These are phyloP conservation scores for Cordyceps cicadae DNA, from an alignment of 2,329 filamentous ascomycete genomes.

Conservation along the genomic window DNA sequence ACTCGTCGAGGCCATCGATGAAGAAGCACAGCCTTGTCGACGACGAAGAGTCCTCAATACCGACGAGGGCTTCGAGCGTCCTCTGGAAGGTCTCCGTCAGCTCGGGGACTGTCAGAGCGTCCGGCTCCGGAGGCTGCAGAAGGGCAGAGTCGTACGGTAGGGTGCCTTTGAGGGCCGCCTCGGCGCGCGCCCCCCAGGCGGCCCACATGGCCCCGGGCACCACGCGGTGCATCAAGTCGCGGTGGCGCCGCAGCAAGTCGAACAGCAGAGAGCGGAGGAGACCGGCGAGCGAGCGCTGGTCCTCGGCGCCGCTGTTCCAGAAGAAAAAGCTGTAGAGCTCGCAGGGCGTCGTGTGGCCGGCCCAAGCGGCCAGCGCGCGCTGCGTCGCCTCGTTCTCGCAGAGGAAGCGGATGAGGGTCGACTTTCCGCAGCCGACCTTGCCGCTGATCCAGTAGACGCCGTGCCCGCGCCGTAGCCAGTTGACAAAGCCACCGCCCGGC, in stretches of 20 bases:
- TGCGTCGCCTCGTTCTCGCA: constrained; percentile 14
- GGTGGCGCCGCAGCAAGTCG: constrained; percentile 17
- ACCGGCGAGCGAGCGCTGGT: constrained; percentile 25
- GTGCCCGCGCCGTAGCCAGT: constrained; percentile 19
- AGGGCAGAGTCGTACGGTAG: not conserved
- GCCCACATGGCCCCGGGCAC: constrained; percentile 8
- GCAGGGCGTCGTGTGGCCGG: constrained; percentile 10
- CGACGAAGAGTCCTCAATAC: too few relatives aligned
- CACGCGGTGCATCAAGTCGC: constrained; percentile 13
- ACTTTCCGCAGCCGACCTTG: constrained; percentile 32
- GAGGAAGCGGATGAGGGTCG: constrained; percentile 31
- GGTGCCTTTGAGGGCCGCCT: not conserved
- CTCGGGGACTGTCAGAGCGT: not conserved
- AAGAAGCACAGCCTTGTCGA: constrained; percentile 12
- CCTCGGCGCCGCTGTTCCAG: constrained; percentile 21
- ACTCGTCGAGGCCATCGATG: constrained; percentile 17
- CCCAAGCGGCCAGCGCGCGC: constrained; percentile 21
- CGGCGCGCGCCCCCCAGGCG: not conserved
- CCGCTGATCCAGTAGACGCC: constrained; percentile 27
- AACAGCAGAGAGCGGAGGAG: constrained; percentile 25
- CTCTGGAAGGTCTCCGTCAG: not conserved
- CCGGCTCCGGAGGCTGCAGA: not conserved
- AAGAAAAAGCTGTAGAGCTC: constrained; percentile 25
- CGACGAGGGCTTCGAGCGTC: not conserved
- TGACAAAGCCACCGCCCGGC: constrained; percentile 3